Base-by-base conservation (phyloP, 2,329 filamentous ascomycete genomes). In the Colletotrichum magnum region DNA sequence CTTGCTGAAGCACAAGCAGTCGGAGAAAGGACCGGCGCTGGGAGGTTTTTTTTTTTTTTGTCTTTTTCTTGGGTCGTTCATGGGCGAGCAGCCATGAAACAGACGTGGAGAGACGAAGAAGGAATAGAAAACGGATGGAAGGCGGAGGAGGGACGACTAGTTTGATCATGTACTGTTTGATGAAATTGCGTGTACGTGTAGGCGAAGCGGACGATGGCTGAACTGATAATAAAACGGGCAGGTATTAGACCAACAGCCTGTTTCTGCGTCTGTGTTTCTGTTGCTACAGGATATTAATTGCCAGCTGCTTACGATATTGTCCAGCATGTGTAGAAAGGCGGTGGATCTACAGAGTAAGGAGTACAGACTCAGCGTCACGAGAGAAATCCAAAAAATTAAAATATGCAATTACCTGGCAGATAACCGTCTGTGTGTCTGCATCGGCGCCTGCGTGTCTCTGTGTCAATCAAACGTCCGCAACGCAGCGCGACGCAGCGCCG, bases 1-100 rank as follows among this genome's bases (percentile, higher is more conserved):
- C 50, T 62, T 62, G 36, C 45, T 64, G 65, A 68, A 26, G 65
- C 65, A 68, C 65, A 28, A 64, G 43, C 41, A 66, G 66, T 69
- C 50, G 36, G 66, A 65, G 66, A 59, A 59, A 66, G 60, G 39
- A 15, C 39, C 18, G 5, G 51, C 26, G 50, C 58, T 50, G 61
- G n/a, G 9, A 26, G 41, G 47, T 13, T 48, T 39, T 24, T 24
- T 24, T 24, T 21, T 24, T 24, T 4, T 18, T 18, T 18, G 18
- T 18, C 18, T 18, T 18, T 18, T 18, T 18, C 18, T 18, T 18
- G 18, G 21, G 21, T 43, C 15, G 39, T 53, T 64, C 43, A 58
- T 68, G 65, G 50, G 41, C 48, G 36, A 28, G 18, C n/a, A 51
- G 32, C 60, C 54, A 53, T 58, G 48, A 65, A 65, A 65, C 60